A percentile compares a stretch with the other conserved stretches of the same genome.
Conservation (phyloP, 179 eudicot genomes). For the Spergularia azorica region DNA sequence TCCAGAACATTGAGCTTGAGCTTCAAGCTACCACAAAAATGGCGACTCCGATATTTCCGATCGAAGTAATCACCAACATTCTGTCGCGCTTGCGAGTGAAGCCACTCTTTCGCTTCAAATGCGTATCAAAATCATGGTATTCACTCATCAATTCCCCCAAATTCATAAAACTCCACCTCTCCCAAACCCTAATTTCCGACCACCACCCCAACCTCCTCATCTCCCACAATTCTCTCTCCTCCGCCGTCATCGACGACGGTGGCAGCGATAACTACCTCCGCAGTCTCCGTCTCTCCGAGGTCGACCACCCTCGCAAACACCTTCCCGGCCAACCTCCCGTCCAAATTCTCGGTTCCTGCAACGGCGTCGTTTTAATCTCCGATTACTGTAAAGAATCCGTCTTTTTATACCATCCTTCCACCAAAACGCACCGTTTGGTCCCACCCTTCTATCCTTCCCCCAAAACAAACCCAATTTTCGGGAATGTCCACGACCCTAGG, state of each 20-base stretch:
- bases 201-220: not conserved
- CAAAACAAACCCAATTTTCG: no score
- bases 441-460: not conserved
- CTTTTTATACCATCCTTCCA: constrained; percentile 17
- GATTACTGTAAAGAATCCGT: not conserved
- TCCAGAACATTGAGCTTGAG: no score
- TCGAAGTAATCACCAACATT: constrained; percentile 2
- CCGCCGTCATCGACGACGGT: not conserved
- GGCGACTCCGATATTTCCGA: not conserved
- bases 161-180: constrained; percentile 10
- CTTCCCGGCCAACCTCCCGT: not conserved
- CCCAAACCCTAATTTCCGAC: constrained; percentile 10
- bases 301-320: constrained; percentile 16
- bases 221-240: not conserved
- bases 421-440: constrained; percentile 9
- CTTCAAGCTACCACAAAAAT: not conserved
- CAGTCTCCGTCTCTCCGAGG: not conserved
- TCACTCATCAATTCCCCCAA: constrained; percentile 11
- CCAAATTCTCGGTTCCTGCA: not conserved
- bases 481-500: no score
- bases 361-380: constrained; percentile 13
- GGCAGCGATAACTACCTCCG: not conserved
- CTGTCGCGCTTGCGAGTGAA: not conserved
- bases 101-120: constrained; percentile 13
- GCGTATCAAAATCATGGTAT: constrained; percentile 7